These are phyloP conservation scores for Backusella luteola DNA, from an alignment of 192 early-diverging fungal species.

Conservation along the genomic window DNA sequence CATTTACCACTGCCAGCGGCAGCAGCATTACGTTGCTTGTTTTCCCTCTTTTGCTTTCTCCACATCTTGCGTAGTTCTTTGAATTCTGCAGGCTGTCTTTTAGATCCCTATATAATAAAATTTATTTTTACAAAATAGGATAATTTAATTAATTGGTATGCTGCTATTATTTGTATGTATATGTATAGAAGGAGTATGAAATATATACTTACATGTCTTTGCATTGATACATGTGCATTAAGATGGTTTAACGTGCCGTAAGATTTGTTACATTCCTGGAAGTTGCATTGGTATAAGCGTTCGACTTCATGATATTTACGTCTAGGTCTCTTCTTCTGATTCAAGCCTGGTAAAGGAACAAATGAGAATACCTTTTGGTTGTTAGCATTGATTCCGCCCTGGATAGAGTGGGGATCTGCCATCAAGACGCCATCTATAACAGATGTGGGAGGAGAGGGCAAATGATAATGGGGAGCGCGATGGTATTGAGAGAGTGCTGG, in stretches of 20 bases:
- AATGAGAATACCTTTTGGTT: constrained; percentile 41
- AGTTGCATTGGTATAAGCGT: constrained; percentile 53
- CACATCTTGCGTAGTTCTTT: constrained; percentile 57
- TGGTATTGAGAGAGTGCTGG: constrained; percentile 3
- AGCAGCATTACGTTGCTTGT: constrained; percentile 10
- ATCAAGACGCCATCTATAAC: constrained; percentile 12
- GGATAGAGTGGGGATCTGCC: neutral
- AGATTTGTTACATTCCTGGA: constrained; percentile 49
- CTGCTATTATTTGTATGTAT: neutral
- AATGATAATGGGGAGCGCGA: constrained; percentile 6
- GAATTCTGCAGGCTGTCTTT: constrained; percentile 45
- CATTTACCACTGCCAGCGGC: neutral
- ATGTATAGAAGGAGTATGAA: constrained; percentile 11
- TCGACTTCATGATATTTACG: constrained; percentile 59
- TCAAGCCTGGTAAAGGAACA: constrained; percentile 47
- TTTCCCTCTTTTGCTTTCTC: constrained; percentile 50
- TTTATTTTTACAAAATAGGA: constrained; percentile 24
- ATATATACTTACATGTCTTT: constrained; percentile 48
- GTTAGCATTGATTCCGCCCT: neutral
- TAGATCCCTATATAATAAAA: constrained; percentile 8
- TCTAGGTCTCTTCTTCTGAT: constrained; percentile 54
- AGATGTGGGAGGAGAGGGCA: constrained; percentile 21
- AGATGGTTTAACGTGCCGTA: constrained; percentile 62
- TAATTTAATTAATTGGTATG: constrained; percentile 33
- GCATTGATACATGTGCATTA: constrained; percentile 60